These are phyloP conservation scores for Aspergillus sp. DNA, from an alignment of 2,329 filamentous ascomycete genomes.

Conservation along the genomic window DNA sequence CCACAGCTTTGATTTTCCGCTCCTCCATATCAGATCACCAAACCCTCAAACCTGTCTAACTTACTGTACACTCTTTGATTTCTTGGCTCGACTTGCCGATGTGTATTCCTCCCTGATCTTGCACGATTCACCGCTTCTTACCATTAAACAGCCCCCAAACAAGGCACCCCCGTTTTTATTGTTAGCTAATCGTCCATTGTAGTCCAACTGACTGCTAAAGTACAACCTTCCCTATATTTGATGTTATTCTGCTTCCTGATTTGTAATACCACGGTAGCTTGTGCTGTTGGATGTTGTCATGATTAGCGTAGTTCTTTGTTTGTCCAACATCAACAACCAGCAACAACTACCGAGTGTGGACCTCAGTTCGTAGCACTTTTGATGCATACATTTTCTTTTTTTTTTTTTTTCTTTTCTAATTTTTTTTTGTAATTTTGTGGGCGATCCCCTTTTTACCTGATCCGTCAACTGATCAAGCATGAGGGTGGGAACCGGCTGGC, in stretches of 20 bases:
- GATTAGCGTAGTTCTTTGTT: conserved; percentile 3
- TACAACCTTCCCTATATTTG: too few relatives aligned
- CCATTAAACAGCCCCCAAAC: conserved; percentile 1
- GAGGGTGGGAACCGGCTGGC: background rate
- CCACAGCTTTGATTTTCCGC: background rate
- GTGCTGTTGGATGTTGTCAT: background rate
- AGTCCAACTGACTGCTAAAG: background rate
- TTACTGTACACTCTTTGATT: background rate
- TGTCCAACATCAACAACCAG: conserved; percentile 4
- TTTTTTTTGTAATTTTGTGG: background rate
- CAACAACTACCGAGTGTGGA: background rate
- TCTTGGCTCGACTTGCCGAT: conserved; percentile 1
- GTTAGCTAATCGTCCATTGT: conserved; percentile 3
- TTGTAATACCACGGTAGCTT: background rate
- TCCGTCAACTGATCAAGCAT: conserved; percentile 4
- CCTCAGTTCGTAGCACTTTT: background rate
- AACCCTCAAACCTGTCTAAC: conserved; percentile 5
- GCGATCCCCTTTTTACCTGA: conserved; percentile 7
- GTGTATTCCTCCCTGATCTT: background rate
- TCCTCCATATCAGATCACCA: conserved; percentile 16
- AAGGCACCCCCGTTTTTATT: background rate
- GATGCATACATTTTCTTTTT: conserved; percentile 1
- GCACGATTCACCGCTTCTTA: conserved; percentile 17
- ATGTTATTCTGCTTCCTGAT: background rate
- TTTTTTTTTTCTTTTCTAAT: too few relatives aligned